phyloP scores from a whole-genome alignment of 805 yeast species.

The Candida quercuum region DNA sequence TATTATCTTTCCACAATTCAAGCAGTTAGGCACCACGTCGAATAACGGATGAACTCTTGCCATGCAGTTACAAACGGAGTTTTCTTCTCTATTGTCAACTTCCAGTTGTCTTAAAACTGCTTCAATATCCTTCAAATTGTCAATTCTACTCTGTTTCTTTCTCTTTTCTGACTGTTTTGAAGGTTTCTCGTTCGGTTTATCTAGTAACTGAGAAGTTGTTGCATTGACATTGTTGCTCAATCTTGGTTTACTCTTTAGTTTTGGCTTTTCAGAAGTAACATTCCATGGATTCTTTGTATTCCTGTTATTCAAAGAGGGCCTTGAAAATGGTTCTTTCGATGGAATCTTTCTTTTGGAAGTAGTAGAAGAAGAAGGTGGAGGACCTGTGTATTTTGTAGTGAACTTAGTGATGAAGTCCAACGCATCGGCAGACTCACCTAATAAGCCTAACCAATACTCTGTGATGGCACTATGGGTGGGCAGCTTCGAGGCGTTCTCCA shows the following conservation, averaged over 20 bases:
- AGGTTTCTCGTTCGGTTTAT: conserved; percentile 28
- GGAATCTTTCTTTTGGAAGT: conserved; percentile 1
- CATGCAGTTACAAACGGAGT: conserved; percentile 67
- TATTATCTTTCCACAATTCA: conserved; percentile 90
- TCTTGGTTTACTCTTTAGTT: conserved; percentile 7
- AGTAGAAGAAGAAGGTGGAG: too few relatives aligned
- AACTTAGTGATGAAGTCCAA: conserved; percentile 42
- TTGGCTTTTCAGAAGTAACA: conserved; percentile 1
- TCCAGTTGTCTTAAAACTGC: conserved; percentile 54
- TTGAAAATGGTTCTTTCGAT: conserved; percentile 1
- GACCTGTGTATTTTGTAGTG: conserved; percentile 22
- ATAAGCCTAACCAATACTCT: conserved; percentile 46
- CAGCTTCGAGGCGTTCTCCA: conserved; percentile 45
- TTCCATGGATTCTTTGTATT: conserved; percentile 13
- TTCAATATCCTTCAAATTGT: conserved; percentile 60
- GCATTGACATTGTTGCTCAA: conserved; percentile 21
- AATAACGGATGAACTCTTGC: conserved; percentile 85
- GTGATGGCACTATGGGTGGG: conserved; percentile 42
- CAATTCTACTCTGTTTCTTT: conserved; percentile 39
- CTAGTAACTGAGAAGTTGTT: conserved; percentile 45
- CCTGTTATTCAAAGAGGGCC: neutral
- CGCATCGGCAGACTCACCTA: conserved; percentile 54
- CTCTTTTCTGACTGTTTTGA: conserved; percentile 31
- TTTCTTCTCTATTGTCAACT: conserved; percentile 22
- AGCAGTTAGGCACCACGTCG: conserved; percentile 88